These are phyloP conservation scores for Teratosphaeria pseudoeucalypti DNA, from an alignment of 2,329 filamentous ascomycete species.

Conservation along the genomic window DNA sequence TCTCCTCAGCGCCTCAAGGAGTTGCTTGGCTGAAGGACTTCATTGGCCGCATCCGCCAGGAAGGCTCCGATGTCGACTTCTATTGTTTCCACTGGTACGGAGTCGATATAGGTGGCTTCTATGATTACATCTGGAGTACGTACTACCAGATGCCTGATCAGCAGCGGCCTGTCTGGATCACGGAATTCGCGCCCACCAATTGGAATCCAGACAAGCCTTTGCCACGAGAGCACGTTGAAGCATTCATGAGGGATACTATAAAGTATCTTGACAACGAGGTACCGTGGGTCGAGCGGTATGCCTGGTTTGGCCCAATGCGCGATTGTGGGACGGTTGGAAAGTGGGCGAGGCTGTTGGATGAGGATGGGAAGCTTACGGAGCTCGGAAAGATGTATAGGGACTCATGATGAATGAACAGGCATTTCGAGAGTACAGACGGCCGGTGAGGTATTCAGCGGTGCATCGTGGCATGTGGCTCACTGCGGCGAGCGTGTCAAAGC, in stretches of 20 bases:
- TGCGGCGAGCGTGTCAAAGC: too few species aligned
- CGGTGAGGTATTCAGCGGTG: too few species aligned
- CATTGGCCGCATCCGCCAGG: conserved; percentile 11
- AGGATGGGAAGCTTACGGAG: conserved; percentile 20
- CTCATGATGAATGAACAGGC: not conserved
- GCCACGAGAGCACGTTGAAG: conserved; percentile 18
- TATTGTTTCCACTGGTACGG: conserved; percentile 25
- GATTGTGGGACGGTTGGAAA: conserved; percentile 22
- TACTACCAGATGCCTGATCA: conserved; percentile 10
- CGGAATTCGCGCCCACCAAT: conserved; percentile 15
- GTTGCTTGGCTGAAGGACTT: conserved; percentile 20
- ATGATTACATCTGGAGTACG: conserved; percentile 25
- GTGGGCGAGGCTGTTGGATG: conserved; percentile 21
- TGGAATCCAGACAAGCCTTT: conserved; percentile 20
- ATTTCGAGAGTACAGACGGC: too few species aligned
- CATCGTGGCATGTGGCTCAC: too few species aligned
- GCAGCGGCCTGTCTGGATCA: conserved; percentile 21
- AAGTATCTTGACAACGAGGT: conserved; percentile 21
- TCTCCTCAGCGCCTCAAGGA: conserved; percentile 20
- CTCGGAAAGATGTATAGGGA: conserved; percentile 24
- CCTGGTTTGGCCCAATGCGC: conserved; percentile 25
- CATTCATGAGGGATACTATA: conserved; percentile 16
- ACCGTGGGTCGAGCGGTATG: conserved; percentile 26
- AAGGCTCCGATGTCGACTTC: conserved; percentile 22
- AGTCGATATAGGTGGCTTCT: conserved; percentile 18